Conservation (phyloP, 371 early-diverging fungal genomes). For the Conidiobolus coronatus region DNA sequence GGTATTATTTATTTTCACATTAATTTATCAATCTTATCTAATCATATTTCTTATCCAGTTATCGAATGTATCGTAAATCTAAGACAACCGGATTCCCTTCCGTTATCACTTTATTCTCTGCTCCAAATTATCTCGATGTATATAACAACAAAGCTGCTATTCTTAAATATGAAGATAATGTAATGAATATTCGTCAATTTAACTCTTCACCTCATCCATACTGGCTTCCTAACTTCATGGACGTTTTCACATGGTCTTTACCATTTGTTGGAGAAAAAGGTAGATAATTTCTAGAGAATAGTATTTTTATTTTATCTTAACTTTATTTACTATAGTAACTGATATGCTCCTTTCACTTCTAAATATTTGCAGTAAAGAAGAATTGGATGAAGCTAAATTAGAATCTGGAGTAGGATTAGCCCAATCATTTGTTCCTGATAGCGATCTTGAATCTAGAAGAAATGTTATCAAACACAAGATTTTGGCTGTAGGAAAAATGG, state of each 20-base stretch:
- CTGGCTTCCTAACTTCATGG: slow-evolving; percentile 91
- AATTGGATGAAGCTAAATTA: slow-evolving; percentile 23
- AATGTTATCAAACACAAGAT: slow-evolving; percentile 74
- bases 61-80: slow-evolving; percentile 86
- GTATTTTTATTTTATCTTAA: neutral
- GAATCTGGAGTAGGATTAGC: slow-evolving; percentile 5
- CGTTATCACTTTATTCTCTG: slow-evolving; percentile 92
- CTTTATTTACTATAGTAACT: slow-evolving; percentile 28
- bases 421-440: neutral
- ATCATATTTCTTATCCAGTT: slow-evolving; percentile 13
- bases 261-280: slow-evolving; percentile 97
- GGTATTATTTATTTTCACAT: slow-evolving; percentile 15
- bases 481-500: slow-evolving; percentile 73
- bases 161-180: slow-evolving; percentile 86
- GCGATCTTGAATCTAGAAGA: slow-evolving; percentile 35
- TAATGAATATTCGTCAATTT: slow-evolving; percentile 76
- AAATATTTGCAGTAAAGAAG: slow-evolving; percentile 69
- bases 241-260: slow-evolving; percentile 92
- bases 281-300: too few species aligned
- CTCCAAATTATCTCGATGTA: slow-evolving; percentile 91
- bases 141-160: slow-evolving; percentile 97
- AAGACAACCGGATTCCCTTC: slow-evolving; percentile 82
- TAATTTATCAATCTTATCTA: neutral
- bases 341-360: slow-evolving; percentile 87
- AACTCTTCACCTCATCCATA: slow-evolving; percentile 81